Evolutionary conservation across 106 monocot species (phyloP).

Genomic region (Amphibolis antarctica): DNA sequence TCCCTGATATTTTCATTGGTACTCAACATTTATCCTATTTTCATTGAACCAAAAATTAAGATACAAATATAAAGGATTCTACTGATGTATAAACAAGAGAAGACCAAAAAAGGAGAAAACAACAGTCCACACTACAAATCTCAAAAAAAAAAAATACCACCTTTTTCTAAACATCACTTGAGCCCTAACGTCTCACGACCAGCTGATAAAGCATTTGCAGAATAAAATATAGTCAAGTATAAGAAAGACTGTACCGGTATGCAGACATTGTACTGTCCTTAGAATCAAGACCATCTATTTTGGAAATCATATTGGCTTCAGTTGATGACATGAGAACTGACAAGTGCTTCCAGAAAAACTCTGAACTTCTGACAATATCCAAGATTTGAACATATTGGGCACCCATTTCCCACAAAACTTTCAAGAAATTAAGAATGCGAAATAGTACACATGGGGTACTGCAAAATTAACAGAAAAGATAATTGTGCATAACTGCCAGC

Average conservation of each 20-base stretch:
- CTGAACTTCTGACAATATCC: conserved; percentile 5
- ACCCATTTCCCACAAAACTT: conserved; percentile 6
- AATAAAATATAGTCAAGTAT: background rate
- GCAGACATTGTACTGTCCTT: background rate
- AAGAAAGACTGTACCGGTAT: background rate
- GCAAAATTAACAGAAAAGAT: background rate
- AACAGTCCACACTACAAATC: too few species aligned
- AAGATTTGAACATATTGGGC: conserved; percentile 1
- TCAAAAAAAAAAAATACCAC: too few species aligned
- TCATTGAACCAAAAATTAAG: too few species aligned
- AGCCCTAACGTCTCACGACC: background rate
- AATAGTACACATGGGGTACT: conserved; percentile 3
- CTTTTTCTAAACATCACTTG: too few species aligned
- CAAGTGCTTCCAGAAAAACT: conserved; percentile 3
- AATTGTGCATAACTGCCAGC: too few species aligned
- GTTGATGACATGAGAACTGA: background rate
- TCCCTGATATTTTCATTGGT: too few species aligned
- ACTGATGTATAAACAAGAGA: too few species aligned
- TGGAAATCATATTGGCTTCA: background rate
- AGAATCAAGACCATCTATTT: background rate
- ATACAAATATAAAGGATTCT: too few species aligned
- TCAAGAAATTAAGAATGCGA: conserved; percentile 5
- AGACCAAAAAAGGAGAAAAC: too few species aligned
- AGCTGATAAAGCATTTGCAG: background rate
- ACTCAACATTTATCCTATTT: too few species aligned